Base-by-base conservation (phyloP, 305 asterid genomes). In the Solanum hybrid region DNA sequence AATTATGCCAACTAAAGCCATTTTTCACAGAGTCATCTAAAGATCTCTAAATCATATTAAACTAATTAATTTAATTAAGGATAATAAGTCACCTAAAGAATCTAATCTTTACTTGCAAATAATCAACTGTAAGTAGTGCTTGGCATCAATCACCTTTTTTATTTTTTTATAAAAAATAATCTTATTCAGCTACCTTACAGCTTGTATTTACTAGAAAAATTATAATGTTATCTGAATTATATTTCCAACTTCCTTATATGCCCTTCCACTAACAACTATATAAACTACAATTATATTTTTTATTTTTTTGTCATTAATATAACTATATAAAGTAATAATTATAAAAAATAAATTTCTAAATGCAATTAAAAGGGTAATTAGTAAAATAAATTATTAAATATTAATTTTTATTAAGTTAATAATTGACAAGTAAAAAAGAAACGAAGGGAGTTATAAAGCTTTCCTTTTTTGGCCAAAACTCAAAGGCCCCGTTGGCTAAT, bases 101-200 rank as follows among this genome's bases (percentile, higher is more conserved):
- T 92, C 93, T 91, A 90, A 32, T 89, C 92, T 89, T 65, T 91
- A 76, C 88, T 84, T 51, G 77, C 79, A 87, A 89, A 90, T 81
- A 89, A 86, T 84, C 72, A 89, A 91, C 31, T 83, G 29, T 90
- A 76, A 89, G 90, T 87, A 70, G 89, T 88, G 86, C 90, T 86
- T 39, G 84, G 86, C 89, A 70, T 75, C 86, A 81, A 34, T 79
- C 76, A 41, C 41, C 51, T 86, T 29, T 80, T 29, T 45, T 22
- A 68, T 32, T 32, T 32, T 70, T 27, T 79, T 57, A 10, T 13
- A 83, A 14, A 39, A 82, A 32, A 10, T 15, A 39, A 45, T 90
- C 82, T 45, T 45, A 32, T 77, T 24, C 26, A 73, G 51, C 86
- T 41, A 90, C 87, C 17, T 76, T 86, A 86, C 22, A 85, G 45